Evolutionary conservation across 257 asterid species (phyloP).

Genomic region (Scutellaria baicalensis): DNA sequence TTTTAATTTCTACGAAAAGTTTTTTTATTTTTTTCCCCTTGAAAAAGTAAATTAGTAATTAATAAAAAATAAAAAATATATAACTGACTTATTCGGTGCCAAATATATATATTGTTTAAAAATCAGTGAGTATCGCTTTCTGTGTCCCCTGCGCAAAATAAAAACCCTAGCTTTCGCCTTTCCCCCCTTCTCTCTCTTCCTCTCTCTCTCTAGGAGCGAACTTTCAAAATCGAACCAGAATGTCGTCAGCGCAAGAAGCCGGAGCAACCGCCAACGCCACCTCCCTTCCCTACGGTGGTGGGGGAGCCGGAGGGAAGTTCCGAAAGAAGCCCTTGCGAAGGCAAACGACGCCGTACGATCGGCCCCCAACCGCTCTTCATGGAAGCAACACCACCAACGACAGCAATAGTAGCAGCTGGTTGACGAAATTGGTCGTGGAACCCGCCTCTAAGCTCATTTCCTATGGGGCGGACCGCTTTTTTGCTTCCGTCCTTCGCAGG

Average conservation of each 20-base stretch:
- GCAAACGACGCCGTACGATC: conserved; percentile 78
- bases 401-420: conserved; percentile 49
- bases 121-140: conserved; percentile 12
- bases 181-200: not conserved
- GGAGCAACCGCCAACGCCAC: conserved; percentile 32
- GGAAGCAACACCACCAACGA: conserved; percentile 5
- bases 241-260: conserved; percentile 71
- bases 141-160: conserved; percentile 11
- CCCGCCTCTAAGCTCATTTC: conserved; percentile 76
- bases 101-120: not conserved
- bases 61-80: no score
- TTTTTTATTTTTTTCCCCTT: not conserved
- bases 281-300: conserved; percentile 39
- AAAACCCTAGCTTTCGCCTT: conserved; percentile 30
- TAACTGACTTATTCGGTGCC: conserved; percentile 12
- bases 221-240: conserved; percentile 25
- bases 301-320: conserved; percentile 86
- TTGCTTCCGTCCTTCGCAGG: conserved; percentile 49
- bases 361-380: conserved; percentile 40
- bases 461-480: conserved; percentile 60
- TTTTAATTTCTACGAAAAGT: no score
- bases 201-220: conserved; percentile 13
- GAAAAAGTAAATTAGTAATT: not conserved
- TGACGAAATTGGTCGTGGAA: conserved; percentile 67
- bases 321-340: conserved; percentile 52